Percentiles rank a stretch among this genome's conserved stretches.
phyloP scores from a whole-genome alignment of 176 grass and related monocot genomes.

The Avena atlantica region DNA sequence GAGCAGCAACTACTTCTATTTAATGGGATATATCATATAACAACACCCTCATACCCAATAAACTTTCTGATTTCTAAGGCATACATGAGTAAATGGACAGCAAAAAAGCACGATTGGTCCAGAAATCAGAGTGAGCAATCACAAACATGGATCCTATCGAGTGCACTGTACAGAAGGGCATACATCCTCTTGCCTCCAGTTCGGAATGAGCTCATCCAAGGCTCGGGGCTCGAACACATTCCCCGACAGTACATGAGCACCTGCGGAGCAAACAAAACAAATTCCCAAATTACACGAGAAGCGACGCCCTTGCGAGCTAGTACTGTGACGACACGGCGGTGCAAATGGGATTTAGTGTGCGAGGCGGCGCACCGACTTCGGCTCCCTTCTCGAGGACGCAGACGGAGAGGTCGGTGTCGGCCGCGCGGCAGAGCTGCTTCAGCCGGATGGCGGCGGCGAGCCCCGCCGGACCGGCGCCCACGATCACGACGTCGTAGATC shows the following conservation, averaged over 20 bases:
- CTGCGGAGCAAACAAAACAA: constrained; percentile 37
- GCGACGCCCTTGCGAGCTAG: neutral
- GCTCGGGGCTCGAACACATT: constrained; percentile 93
- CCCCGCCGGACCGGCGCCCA: constrained; percentile 85
- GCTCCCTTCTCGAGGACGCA: constrained; percentile 88
- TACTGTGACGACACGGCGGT: neutral
- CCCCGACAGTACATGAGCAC: constrained; percentile 89
- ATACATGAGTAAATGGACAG: constrained; percentile 31
- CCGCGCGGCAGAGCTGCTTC: constrained; percentile 83
- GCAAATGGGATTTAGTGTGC: neutral
- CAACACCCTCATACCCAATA: neutral
- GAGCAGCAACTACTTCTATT: neutral
- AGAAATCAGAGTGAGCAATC: neutral
- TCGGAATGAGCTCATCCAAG: constrained; percentile 85
- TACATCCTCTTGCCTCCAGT: constrained; percentile 87
- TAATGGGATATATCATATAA: neutral
- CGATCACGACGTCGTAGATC: constrained; percentile 86
- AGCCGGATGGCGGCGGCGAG: constrained; percentile 83
- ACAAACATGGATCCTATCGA: neutral
- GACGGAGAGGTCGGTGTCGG: constrained; percentile 82
- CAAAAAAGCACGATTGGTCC: neutral
- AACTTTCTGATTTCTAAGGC: neutral
- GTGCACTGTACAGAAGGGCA: constrained; percentile 37
- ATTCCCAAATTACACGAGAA: neutral
- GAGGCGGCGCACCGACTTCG: constrained; percentile 72